Base-by-base conservation (phyloP, 2,329 filamentous ascomycete species). In the Chaetomium sp. region DNA sequence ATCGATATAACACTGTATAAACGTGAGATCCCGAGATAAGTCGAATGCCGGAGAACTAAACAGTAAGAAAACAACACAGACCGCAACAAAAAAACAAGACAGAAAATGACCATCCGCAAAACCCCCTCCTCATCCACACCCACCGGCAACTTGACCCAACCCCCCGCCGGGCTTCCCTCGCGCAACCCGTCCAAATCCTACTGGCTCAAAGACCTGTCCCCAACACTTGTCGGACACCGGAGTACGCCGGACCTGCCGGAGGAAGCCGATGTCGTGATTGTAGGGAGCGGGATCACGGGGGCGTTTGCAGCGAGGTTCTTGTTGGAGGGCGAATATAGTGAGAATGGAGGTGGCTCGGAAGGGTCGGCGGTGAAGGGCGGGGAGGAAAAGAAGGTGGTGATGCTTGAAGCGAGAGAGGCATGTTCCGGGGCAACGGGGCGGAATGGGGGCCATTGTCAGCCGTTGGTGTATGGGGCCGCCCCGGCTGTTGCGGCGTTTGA, bases 371-470 rank as follows among this genome's bases (percentile, higher is more conserved):
- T 14, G 37, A 19, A 6, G 48, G 10, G 6, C 72, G 59, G 60
- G 69, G 56, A 63, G 67, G 69, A 59, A 63, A 69, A 77, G 56
- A 75, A 71, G n/a, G 79, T 91, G 6, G 75, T 91, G 5, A 79
- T 91, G 74, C 75, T 92, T 5, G 88, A 92, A 71, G 88, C 88
- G 11, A 77, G 88, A 64, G 88, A 91, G 73, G 87, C 85, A 4
- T 91, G 88, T 66, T 91, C 82, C 81, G 88, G 88, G 14, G 88
- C 88, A n/a, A 92, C 88, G 1, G 88, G 88, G n/a, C 58, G 85
- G 79, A 86, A 86, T 66, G 84, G 84, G 52, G 84, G 84, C 5
- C 88, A 92, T 67, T 91, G 88, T 68, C 87, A 91, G 62, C 87
- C 89, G 1, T 70, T 84, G 35, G 74, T 89, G 49, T 90, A 88